phyloP scores from a whole-genome alignment of 768 basidiomycete species.

The Glaciozyma martinii region DNA sequence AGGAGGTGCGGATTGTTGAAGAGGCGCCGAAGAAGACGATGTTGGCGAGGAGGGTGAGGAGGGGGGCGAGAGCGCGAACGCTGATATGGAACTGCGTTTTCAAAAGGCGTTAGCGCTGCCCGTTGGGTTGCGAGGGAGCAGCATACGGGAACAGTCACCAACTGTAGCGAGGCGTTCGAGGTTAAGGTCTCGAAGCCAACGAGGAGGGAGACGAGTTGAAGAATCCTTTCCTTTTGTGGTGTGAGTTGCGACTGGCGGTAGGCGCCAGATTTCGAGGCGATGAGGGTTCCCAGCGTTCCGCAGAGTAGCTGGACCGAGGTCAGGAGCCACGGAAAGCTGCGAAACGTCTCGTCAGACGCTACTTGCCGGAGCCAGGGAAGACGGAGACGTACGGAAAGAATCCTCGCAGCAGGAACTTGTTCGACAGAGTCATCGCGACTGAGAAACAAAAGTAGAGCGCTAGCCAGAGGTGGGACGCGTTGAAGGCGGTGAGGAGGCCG shows the following conservation, averaged over 20 bases:
- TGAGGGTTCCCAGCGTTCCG: conserved; percentile 21
- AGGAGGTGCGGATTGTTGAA: conserved; percentile 14
- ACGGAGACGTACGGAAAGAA: conserved; percentile 3
- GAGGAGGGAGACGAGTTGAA: conserved; percentile 15
- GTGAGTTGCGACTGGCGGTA: conserved; percentile 17
- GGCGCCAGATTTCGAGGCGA: conserved; percentile 12
- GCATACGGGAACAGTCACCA: conserved; percentile 22
- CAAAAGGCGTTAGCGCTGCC: neutral
- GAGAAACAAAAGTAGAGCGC: conserved; percentile 7
- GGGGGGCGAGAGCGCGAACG: conserved; percentile 22
- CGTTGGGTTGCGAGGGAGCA: neutral
- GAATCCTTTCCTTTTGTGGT: conserved; percentile 3
- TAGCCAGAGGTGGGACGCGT: neutral
- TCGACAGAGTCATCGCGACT: conserved; percentile 11
- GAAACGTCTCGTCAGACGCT: too few relatives aligned
- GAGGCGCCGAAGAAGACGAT: conserved; percentile 14
- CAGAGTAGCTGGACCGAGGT: conserved; percentile 20
- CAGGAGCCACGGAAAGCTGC: conserved; percentile 14
- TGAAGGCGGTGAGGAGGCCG: neutral
- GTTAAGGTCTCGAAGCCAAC: conserved; percentile 20
- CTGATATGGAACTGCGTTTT: conserved; percentile 16
- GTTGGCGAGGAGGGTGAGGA: conserved; percentile 25
- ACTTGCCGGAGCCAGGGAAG: too few relatives aligned
- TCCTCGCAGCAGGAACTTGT: conserved; percentile 25
- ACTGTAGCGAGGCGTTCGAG: conserved; percentile 13